Percentiles rank a stretch among this genome's conserved stretches.
Evolutionary conservation across 2,329 filamentous ascomycete species (phyloP).

Genomic region (Cyclaneusma minus): DNA sequence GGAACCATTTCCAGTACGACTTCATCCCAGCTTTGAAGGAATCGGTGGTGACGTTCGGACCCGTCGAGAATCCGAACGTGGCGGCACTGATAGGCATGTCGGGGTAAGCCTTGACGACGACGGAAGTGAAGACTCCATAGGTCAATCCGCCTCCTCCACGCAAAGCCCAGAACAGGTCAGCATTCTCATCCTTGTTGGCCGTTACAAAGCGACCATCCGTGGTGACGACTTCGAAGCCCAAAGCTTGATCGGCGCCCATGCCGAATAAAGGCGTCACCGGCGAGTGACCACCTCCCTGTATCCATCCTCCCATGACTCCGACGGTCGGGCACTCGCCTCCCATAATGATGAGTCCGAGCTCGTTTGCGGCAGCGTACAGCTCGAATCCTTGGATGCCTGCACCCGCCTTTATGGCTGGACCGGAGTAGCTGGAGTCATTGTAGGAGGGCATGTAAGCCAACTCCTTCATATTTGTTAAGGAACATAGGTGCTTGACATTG

Average conservation of each 20-base stretch:
- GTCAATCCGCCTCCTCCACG: constrained; percentile 41
- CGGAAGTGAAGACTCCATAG: constrained; percentile 40
- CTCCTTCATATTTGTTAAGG: constrained; percentile 22
- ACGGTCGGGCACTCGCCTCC: constrained; percentile 36
- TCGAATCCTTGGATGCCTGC: constrained; percentile 29
- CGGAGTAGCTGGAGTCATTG: constrained; percentile 25
- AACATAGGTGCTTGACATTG: constrained; percentile 23
- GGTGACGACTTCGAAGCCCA: constrained; percentile 40
- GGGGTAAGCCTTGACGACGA: constrained; percentile 36
- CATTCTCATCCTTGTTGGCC: constrained; percentile 32
- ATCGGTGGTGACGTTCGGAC: constrained; percentile 26
- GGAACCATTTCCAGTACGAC: constrained; percentile 29
- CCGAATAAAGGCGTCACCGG: constrained; percentile 35
- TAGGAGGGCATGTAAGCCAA: constrained; percentile 24
- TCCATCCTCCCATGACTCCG: constrained; percentile 33
- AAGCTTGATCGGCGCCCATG: constrained; percentile 42
- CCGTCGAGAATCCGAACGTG: constrained; percentile 29
- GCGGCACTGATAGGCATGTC: constrained; percentile 22
- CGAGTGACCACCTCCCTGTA: constrained; percentile 45
- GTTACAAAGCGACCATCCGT: constrained; percentile 30
- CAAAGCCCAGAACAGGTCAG: constrained; percentile 49
- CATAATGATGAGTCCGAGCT: constrained; percentile 32
- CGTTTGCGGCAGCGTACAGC: constrained; percentile 24
- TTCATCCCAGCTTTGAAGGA: constrained; percentile 34
- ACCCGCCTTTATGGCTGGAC: constrained; percentile 36